phyloP scores from a whole-genome alignment of 768 basidiomycete genomes.

The Porphyrellus cyaneotinctus region DNA sequence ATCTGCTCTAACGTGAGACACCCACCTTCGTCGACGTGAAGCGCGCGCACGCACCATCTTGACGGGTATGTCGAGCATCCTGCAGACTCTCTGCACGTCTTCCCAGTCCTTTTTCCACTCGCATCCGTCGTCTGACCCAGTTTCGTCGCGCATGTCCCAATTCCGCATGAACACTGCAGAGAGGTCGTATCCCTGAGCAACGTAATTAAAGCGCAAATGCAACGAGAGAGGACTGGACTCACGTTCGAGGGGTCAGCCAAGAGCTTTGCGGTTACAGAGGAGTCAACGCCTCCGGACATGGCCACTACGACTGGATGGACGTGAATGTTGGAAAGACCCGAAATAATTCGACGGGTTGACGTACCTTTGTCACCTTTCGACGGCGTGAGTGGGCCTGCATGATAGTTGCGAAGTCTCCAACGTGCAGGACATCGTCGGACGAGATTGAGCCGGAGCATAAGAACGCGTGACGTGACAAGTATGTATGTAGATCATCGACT shows the following conservation, averaged over 20 bases:
- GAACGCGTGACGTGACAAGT: neutral
- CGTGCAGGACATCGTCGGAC: slow-evolving; percentile 12
- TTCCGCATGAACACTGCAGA: slow-evolving; percentile 95
- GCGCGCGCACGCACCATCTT: slow-evolving; percentile 47
- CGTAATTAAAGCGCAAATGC: neutral
- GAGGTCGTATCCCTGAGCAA: slow-evolving; percentile 66
- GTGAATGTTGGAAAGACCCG: neutral
- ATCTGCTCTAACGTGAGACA: slow-evolving; percentile 42
- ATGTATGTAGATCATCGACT: neutral
- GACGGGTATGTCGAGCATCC: slow-evolving; percentile 66
- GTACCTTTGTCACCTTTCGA: slow-evolving; percentile 29
- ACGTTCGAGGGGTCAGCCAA: slow-evolving; percentile 57
- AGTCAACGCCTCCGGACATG: slow-evolving; percentile 96
- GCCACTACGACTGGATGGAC: slow-evolving; percentile 68
- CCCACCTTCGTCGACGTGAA: neutral
- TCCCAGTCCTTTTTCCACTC: slow-evolving; percentile 97
- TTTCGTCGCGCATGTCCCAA: slow-evolving; percentile 88
- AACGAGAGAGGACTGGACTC: slow-evolving; percentile 4
- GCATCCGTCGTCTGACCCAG: slow-evolving; percentile 74
- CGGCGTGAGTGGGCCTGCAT: slow-evolving; percentile 18
- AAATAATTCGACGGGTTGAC: neutral
- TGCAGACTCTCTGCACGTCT: slow-evolving; percentile 81
- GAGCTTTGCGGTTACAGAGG: slow-evolving; percentile 80
- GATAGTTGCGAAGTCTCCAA: slow-evolving; percentile 10
- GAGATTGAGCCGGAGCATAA: slow-evolving; percentile 7